Percentiles rank a stretch among this genome's conserved stretches.
Evolutionary conservation across 2,329 filamentous ascomycete species (phyloP).

Genomic region (Botrytis deweyae): DNA sequence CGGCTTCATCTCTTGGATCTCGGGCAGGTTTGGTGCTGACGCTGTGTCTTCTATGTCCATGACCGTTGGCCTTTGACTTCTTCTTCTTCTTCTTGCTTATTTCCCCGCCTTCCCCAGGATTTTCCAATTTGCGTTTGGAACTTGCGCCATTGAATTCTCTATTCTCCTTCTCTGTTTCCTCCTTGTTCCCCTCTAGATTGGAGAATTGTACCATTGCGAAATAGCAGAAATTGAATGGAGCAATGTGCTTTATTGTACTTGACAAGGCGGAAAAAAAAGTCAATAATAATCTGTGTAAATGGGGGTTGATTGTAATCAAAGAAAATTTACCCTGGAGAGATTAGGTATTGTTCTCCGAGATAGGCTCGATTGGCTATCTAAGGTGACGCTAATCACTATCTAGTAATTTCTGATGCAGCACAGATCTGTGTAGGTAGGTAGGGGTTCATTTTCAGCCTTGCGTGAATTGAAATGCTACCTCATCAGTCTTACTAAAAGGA

Average conservation of each 20-base stretch:
- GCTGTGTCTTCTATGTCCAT: conserved; percentile 50
- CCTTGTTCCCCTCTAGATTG: conserved; percentile 20
- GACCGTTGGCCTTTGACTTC: conserved; percentile 30
- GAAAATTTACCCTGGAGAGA: conserved; percentile 6
- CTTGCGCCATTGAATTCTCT: conserved; percentile 5
- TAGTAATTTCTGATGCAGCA: not conserved
- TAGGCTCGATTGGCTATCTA: not conserved
- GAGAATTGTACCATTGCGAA: conserved; percentile 34
- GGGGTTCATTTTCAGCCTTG: not conserved
- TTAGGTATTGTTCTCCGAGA: not conserved
- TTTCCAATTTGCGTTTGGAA: conserved; percentile 18
- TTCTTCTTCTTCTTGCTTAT: conserved; percentile 31
- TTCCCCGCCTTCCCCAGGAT: conserved; percentile 7
- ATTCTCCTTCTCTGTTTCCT: conserved; percentile 17
- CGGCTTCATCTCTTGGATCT: conserved; percentile 55
- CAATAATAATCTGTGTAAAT: not conserved
- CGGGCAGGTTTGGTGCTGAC: conserved; percentile 60
- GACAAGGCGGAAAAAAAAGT: not conserved
- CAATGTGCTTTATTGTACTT: not conserved
- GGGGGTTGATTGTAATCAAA: conserved; percentile 4
- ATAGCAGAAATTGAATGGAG: not conserved
- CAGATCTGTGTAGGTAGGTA: not conserved
- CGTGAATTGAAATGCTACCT: not conserved
- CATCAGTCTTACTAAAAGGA: not conserved
- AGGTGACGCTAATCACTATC: not conserved